Percentiles rank a stretch among this genome's conserved stretches.
Conservation (phyloP, 345 rosid genomes). For the Salix dunnii region DNA sequence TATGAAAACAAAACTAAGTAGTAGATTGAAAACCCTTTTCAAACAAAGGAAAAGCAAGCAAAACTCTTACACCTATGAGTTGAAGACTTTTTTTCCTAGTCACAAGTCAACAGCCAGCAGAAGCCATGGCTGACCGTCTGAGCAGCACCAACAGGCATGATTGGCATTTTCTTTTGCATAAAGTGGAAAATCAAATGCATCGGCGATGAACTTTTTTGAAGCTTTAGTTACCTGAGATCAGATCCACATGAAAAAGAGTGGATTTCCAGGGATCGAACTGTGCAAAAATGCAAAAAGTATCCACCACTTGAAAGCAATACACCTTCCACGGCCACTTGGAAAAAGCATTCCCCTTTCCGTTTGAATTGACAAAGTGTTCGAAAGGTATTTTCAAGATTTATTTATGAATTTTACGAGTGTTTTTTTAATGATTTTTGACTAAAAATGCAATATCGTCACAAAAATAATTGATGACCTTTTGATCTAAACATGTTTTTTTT, state of each 20-base stretch:
- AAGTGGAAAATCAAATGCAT: conserved; percentile 18
- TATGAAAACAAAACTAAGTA: neutral
- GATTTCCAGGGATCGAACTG: conserved; percentile 45
- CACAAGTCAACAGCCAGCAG: neutral
- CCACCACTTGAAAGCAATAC: neutral
- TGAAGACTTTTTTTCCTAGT: neutral
- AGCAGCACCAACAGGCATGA: conserved; percentile 16
- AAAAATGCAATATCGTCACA: no score
- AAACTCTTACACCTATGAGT: neutral
- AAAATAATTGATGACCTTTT: no score
- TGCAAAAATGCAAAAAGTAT: conserved; percentile 13
- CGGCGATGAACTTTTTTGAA: neutral
- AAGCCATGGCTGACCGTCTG: neutral
- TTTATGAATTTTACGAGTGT: no score
- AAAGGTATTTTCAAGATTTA: no score
- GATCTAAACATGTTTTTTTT: no score
- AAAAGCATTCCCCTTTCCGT: no score
- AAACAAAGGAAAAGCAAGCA: neutral
- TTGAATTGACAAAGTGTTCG: no score
- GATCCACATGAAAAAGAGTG: conserved; percentile 29
- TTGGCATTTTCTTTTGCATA: conserved; percentile 13
- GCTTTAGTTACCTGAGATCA: conserved; percentile 10
- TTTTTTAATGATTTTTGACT: no score
- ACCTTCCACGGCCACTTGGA: neutral
- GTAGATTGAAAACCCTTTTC: neutral